Evolutionary conservation across 139 green algal genomes (phyloP).

Genomic region (Desmodesmus armatus): DNA sequence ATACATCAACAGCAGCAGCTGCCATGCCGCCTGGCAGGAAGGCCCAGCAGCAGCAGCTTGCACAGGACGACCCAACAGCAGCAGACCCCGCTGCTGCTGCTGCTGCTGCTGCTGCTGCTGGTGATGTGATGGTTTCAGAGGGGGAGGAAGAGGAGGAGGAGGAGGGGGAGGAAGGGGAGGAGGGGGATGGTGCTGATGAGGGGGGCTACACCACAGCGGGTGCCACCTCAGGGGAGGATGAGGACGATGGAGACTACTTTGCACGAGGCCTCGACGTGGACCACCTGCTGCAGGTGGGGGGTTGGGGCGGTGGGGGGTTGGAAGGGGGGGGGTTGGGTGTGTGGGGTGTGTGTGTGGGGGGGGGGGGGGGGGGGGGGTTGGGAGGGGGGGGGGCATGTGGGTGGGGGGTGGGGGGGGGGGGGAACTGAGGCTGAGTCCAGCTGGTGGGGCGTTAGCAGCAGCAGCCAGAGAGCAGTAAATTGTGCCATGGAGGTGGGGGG

Average conservation of each 20-base stretch:
- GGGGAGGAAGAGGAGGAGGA: neutral
- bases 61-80: neutral
- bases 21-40: neutral
- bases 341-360: constrained; percentile 19
- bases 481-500: too few species aligned
- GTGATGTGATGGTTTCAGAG: neutral
- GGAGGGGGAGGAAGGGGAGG: neutral
- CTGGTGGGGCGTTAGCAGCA: neutral
- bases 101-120: neutral
- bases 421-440: neutral
- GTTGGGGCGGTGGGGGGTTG: too few species aligned
- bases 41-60: neutral
- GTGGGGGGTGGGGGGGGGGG: neutral
- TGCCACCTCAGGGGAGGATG: constrained; percentile 30
- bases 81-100: neutral
- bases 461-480: too few species aligned
- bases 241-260: constrained; percentile 39
- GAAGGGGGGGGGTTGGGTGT: neutral
- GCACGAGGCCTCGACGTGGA: neutral
- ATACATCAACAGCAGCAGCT: neutral
- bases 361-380: neutral
- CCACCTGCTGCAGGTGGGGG: constrained; percentile 1
- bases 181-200: neutral
- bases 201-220: constrained; percentile 14
- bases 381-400: neutral